Base-by-base conservation (phyloP, 2,329 filamentous ascomycete genomes). In the Paracamarosporium sp. region DNA sequence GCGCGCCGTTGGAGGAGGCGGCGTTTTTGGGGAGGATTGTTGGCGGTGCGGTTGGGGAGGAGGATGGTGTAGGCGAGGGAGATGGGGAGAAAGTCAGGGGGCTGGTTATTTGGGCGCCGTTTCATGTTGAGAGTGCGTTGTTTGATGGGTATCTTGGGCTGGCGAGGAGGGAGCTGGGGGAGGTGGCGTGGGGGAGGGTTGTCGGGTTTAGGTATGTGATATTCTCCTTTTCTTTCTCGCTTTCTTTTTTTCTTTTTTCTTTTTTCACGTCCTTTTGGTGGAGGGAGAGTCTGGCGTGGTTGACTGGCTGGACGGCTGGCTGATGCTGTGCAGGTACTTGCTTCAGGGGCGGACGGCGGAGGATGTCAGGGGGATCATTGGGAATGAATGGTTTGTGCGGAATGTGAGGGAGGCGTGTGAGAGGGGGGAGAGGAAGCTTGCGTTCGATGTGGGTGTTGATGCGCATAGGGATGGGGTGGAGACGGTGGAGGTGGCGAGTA, bases 401-500 rank as follows among this genome's bases (percentile, higher is more conserved):
- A 80, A 91, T 81, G 68, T 93, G 43, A 76, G 83, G 45, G 52
- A 88, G 80, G 69, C 93, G 40, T 76, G 83, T 31, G 78, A 83
- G 11, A n/a, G 30, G 46, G 46, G 36, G 80, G 78, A 7, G 92
- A 86, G 86, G 0, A 85, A 89, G 67, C 20, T 27, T 4, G 83
- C 85, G 1, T 97, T 97, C 73, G 94, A 97, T 73, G 80, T 97
- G 0, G 93, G 91, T 0, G 86, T 97, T 12, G 92, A 97, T 80
- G 87, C 90, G 67, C 86, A 91, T 72, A 82, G 86, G n/a, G 86
- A 90, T 27, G 93, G 92, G 5, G 82, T 88, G 57, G 86, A 85
- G 79, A 92, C 78, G 57, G 55, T 82, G 28, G 74, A 78, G 40
- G 59, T 62, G 1, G 73, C 77, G 11, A 69, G 64, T 1, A 67